These are phyloP conservation scores for Bathelium albidoporum DNA, from an alignment of 495 filamentous ascomycete species.

Conservation along the genomic window DNA sequence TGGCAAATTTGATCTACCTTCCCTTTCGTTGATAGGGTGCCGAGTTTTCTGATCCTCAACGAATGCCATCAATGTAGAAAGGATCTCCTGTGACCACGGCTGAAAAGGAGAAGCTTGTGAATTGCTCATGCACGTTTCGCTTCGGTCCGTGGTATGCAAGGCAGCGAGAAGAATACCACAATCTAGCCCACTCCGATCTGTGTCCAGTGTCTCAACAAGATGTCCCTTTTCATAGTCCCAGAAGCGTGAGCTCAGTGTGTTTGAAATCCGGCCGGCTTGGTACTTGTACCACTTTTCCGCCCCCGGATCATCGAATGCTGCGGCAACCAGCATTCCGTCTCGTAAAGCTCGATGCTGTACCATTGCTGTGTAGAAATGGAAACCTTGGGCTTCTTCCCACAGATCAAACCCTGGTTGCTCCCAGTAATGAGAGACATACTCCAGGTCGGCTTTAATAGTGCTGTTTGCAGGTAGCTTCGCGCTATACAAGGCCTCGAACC, in stretches of 20 bases:
- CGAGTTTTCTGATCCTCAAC: conserved; percentile 27
- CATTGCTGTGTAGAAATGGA: conserved; percentile 52
- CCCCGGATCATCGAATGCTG: conserved; percentile 24
- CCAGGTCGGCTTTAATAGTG: conserved; percentile 27
- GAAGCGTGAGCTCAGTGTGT: conserved; percentile 24
- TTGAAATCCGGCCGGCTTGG: conserved; percentile 23
- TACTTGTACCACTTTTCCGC: conserved; percentile 30
- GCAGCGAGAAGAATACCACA: conserved; percentile 32
- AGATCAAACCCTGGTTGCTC: conserved; percentile 40
- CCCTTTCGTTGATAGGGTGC: conserved; percentile 28
- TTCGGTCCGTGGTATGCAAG: conserved; percentile 23
- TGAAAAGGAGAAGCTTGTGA: conserved; percentile 14
- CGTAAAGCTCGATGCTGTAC: conserved; percentile 39
- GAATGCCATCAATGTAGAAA: conserved; percentile 30
- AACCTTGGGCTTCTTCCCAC: conserved; percentile 45
- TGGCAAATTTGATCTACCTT: background rate
- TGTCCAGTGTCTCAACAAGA: conserved; percentile 27
- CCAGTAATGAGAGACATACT: conserved; percentile 39
- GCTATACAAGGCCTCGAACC: conserved; percentile 28
- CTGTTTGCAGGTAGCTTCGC: conserved; percentile 23
- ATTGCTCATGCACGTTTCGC: conserved; percentile 10
- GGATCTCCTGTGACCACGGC: conserved; percentile 30
- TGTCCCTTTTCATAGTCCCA: conserved; percentile 29
- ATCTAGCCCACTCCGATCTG: conserved; percentile 28
- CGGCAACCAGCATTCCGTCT: conserved; percentile 29